Evolutionary conservation across 306 rosid species (phyloP), one percentile per base, ranked within the genome.

Genomic region (Prunus davidiana): DNA sequence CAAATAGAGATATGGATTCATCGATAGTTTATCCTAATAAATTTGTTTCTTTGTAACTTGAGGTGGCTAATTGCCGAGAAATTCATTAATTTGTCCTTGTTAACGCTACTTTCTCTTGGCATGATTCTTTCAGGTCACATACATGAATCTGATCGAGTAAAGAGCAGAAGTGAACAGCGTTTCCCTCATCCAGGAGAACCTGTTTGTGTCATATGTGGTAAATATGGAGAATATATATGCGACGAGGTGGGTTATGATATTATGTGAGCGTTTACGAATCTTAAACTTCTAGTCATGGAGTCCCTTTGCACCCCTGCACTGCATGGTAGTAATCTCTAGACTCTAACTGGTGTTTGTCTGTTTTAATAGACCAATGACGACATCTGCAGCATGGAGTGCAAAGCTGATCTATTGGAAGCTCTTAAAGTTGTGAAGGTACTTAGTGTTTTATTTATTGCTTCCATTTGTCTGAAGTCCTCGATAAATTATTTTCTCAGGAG

Each of bases 311-410:
- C 62, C 41, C 74, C 65, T 49, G 30, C 72, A 67, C 65, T 54
- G 43, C 72, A 64, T 38, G 76, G 54, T 68, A 58, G 49, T 68
- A 57, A 30, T 49, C 15, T 46, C 60, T 72, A 12, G 30, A 41
- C 60, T 34, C 41, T 69, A 18, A 54, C 30, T 68, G 38, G 28
- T 78, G 77, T 75, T 78, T 51, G 19, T 63, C 64, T 79, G 76
- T 82, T 75, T 83, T 82, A 67, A 65, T 73, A 91, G 98, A 93
- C 97, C 16, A 83, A 89, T 25, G 97, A 93, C 47, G 97, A 93
- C 80, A 84, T 93, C 64, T 93, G 98, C 86, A 91, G 98, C 87
- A 84, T 82, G 91, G 98, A 93, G 76, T 93, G 98, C 88, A 93
- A 91, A 85, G 60, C 62, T 32, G 92, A 93, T 68, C 90, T 91